Evolutionary conservation across 331 rosid genomes (phyloP), one percentile per base, ranked within the genome.

Genomic region (Acacia pycnantha): DNA sequence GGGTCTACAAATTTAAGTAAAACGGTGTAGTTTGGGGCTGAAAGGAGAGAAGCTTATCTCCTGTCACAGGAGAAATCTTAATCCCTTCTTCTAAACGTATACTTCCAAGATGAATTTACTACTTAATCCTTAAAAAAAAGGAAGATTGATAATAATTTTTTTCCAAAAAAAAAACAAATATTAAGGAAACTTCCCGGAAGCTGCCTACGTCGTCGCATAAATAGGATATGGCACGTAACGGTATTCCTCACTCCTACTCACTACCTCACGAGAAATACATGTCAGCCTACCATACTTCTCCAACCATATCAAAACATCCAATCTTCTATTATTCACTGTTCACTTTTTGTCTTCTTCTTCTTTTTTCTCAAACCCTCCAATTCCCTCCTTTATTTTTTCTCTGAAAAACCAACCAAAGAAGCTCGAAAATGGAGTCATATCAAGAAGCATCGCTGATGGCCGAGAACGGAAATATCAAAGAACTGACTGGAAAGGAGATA

Each of bases 401-500:
- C 62, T 54, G 68, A 61, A 24, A 54, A 7, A 27, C 19, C 14
- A 43, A 10, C 12, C 12, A 43, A 62, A 62, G 40, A 62, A 27
- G 37, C 40, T 11, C 21, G 69, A 62, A 62, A 44, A 86, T 88
- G 92, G 87, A 82, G 37, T 86, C n/a, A n/a, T n/a, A 81, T 61
- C 74, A 86, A 19, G 89, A 87, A 64, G 37, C 89, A 61, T 78
- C 83, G 90, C 82, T 83, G 0, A 5, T 90, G 70, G 41, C 41
- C 41, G 97, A 93, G 72, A 88, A 86, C 67, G 98, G 97, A 5
- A 83, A 29, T 61, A 1, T 69, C 11, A 93, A 87, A 82, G 78
- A 81, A 5, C 46, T 87, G 31, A 11, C 31, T 40, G 86, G 65
- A 73, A 91, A 67, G 74, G 95, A 92, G 53, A 76, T 12, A 2